phyloP scores from a whole-genome alignment of 805 yeast genomes.

The Torulaspora indica region DNA sequence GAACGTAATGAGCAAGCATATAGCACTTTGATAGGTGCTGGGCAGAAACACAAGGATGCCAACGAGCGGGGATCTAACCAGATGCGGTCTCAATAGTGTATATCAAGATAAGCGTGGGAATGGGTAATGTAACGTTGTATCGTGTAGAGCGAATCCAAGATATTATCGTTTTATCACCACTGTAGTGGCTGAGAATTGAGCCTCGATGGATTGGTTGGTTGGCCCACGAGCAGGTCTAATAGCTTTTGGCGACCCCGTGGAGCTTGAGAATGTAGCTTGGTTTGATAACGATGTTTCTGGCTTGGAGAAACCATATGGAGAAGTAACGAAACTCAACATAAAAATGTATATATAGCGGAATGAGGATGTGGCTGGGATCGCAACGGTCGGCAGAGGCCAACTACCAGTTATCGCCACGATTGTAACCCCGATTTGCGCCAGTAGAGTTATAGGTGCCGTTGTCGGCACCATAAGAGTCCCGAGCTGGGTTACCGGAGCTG shows the following conservation, averaged over 20 bases:
- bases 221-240: background rate
- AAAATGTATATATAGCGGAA: background rate
- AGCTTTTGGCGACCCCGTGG: background rate
- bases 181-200: no score
- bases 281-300: background rate
- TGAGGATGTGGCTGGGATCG: background rate
- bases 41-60: slow-evolving; percentile 8
- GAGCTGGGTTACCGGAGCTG: slow-evolving; percentile 8
- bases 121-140: no score
- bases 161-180: background rate
- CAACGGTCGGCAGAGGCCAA: background rate
- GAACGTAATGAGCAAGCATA: slow-evolving; percentile 13
- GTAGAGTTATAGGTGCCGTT: slow-evolving; percentile 15
- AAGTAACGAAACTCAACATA: background rate
- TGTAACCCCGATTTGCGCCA: background rate
- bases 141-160: background rate
- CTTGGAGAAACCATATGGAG: background rate
- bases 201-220: background rate
- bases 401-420: slow-evolving; percentile 5
- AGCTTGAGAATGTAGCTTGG: background rate
- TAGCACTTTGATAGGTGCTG: slow-evolving; percentile 16
- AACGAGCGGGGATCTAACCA: background rate
- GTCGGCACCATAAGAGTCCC: slow-evolving; percentile 10
- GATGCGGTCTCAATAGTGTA: background rate
- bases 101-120: no score